Evolutionary conservation across 2,329 filamentous ascomycete species (phyloP).

Genomic region (Thielaviopsis cerberus): DNA sequence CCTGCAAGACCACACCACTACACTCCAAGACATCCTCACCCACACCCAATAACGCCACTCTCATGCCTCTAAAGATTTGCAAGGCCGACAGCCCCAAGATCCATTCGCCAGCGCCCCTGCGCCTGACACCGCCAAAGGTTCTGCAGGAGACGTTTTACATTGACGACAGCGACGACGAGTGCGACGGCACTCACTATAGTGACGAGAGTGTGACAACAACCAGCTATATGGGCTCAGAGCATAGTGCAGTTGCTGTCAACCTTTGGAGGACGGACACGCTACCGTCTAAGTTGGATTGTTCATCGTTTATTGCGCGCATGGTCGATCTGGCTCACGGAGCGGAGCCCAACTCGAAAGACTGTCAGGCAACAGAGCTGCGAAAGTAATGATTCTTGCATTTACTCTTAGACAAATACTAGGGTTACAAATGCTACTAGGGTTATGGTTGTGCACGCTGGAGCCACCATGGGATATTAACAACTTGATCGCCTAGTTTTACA

Average conservation of each 20-base stretch:
- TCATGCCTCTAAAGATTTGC: neutral
- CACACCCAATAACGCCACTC: neutral
- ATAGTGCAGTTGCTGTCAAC: neutral
- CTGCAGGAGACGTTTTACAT: neutral
- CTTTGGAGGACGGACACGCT: neutral
- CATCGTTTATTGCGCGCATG: conserved; percentile 2
- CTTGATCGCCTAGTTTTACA: neutral
- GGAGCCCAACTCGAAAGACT: neutral
- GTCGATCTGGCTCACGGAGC: neutral
- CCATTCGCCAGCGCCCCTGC: neutral
- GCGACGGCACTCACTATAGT: neutral
- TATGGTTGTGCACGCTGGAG: neutral
- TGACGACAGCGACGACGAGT: neutral
- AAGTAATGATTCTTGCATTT: neutral
- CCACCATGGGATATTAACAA: neutral
- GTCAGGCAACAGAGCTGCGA: too few species aligned
- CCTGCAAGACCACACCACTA: neutral
- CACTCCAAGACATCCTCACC: neutral
- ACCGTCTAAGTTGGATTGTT: neutral
- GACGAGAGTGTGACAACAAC: neutral
- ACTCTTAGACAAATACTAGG: neutral
- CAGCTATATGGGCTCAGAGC: neutral
- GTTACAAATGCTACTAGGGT: neutral
- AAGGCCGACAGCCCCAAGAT: neutral
- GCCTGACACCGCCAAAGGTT: neutral